phyloP scores from a whole-genome alignment of 2,329 filamentous ascomycete genomes.

The Talaromyces pinophilus region DNA sequence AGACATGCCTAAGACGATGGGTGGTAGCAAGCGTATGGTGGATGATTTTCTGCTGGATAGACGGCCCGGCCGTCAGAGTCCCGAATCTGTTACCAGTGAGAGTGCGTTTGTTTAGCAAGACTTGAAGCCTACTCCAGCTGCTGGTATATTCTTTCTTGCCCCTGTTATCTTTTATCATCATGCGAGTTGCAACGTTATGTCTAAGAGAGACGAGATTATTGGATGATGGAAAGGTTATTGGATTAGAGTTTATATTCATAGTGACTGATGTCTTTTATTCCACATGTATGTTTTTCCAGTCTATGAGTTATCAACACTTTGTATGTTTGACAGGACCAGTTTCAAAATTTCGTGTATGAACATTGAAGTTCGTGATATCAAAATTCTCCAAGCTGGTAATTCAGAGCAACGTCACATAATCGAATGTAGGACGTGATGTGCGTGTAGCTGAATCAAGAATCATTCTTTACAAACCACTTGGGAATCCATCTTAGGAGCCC shows the following conservation, averaged over 20 bases:
- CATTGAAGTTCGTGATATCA: neutral
- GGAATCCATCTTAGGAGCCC: neutral
- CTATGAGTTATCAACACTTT: neutral
- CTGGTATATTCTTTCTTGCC: neutral
- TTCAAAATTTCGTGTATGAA: neutral
- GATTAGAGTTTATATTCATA: conserved; percentile 10
- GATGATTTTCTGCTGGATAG: conserved; percentile 41
- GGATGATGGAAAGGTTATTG: neutral
- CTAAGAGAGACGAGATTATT: neutral
- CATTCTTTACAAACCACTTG: neutral
- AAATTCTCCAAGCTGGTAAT: neutral
- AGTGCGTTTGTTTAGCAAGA: conserved; percentile 32
- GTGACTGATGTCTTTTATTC: neutral
- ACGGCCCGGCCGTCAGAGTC: conserved; percentile 29
- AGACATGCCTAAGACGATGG: conserved; percentile 31
- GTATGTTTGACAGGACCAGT: neutral
- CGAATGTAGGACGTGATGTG: neutral
- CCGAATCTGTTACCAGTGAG: conserved; percentile 24
- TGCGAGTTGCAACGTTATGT: neutral
- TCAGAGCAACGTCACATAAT: neutral
- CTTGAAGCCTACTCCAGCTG: neutral
- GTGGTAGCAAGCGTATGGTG: conserved; percentile 42
- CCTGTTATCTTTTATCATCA: neutral
- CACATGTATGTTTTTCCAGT: neutral
- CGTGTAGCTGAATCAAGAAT: neutral